phyloP scores from a whole-genome alignment of 2,329 filamentous ascomycete species.

The Davidsoniella neocaledoniae region DNA sequence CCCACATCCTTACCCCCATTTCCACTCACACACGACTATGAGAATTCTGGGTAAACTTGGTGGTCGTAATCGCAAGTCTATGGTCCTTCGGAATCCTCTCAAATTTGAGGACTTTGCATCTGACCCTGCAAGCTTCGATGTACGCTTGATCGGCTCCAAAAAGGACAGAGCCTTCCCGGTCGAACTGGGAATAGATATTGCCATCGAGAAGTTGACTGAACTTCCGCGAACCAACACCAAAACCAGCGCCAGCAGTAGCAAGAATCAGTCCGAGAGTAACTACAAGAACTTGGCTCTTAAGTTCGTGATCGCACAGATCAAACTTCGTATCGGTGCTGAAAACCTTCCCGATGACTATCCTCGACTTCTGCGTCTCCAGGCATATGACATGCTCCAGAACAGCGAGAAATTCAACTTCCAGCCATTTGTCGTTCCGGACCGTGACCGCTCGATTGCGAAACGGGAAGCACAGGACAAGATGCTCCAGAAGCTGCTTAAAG shows the following conservation, averaged over 20 bases:
- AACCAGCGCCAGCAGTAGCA: conserved; percentile 23
- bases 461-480: conserved; percentile 68
- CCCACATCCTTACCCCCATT: conserved; percentile 89
- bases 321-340: conserved; percentile 77
- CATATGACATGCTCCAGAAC: conserved; percentile 61
- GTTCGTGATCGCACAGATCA: conserved; percentile 74
- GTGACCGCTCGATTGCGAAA: conserved; percentile 71
- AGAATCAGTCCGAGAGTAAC: conserved; percentile 50
- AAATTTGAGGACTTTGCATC: conserved; percentile 74
- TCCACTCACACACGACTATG: conserved; percentile 96
- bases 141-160: conserved; percentile 77
- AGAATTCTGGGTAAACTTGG: conserved; percentile 92
- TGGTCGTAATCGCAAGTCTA: conserved; percentile 86
- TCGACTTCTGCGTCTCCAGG: conserved; percentile 69
- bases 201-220: conserved; percentile 77
- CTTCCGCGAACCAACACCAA: conserved; percentile 37
- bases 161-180: conserved; percentile 77
- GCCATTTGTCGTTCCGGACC: conserved; percentile 57
- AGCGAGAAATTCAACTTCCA: conserved; percentile 57
- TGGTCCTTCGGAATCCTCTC: conserved; percentile 76
- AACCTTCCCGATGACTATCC: conserved; percentile 79
- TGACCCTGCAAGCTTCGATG: conserved; percentile 71
- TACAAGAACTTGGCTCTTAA: conserved; percentile 91
- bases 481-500: conserved; percentile 76
- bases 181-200: conserved; percentile 71